A percentile compares a stretch with the other conserved stretches of the same genome.
phyloP scores from a whole-genome alignment of 495 filamentous ascomycete genomes.

The Pseudomonodictys pantanalensis region DNA sequence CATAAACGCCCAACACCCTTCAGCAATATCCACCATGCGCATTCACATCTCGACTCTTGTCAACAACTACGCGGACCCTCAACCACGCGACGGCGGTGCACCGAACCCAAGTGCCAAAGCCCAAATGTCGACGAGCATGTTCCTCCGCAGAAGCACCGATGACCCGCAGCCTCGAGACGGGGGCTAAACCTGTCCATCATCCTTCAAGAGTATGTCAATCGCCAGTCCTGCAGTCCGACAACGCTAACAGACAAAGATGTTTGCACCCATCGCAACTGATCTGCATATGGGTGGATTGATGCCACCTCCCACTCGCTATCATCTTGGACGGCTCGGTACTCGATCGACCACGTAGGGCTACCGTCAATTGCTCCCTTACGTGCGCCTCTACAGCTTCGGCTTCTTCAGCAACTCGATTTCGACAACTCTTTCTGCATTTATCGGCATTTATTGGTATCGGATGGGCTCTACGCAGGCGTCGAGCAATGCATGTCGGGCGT shows the following conservation, averaged over 20 bases:
- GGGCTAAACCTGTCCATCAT: conserved; percentile 4
- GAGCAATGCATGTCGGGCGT: not conserved
- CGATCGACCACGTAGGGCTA: not conserved
- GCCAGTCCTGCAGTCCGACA: not conserved
- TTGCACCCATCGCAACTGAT: conserved; percentile 5
- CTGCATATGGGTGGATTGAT: conserved; percentile 20
- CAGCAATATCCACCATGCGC: conserved; percentile 7
- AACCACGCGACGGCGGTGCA: conserved; percentile 25
- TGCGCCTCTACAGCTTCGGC: not conserved
- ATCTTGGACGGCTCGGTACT: not conserved
- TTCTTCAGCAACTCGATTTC: not conserved
- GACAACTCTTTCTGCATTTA: not conserved
- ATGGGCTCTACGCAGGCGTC: too few species aligned
- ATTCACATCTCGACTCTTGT: not conserved
- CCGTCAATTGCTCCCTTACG: not conserved
- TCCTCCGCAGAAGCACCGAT: not conserved
- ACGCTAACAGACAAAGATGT: conserved; percentile 6
- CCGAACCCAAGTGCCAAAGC: conserved; percentile 4
- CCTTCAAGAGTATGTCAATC: not conserved
- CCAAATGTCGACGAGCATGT: conserved; percentile 4
- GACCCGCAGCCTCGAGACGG: conserved; percentile 22
- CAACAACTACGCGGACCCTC: conserved; percentile 1
- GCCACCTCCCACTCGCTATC: not conserved
- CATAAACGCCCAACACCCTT: not conserved
- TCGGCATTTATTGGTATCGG: not conserved